A percentile compares a stretch with the other conserved stretches of the same genome.
Conservation (phyloP, 2,329 filamentous ascomycete species). For the Neophaeococcomyces mojaviensis region DNA sequence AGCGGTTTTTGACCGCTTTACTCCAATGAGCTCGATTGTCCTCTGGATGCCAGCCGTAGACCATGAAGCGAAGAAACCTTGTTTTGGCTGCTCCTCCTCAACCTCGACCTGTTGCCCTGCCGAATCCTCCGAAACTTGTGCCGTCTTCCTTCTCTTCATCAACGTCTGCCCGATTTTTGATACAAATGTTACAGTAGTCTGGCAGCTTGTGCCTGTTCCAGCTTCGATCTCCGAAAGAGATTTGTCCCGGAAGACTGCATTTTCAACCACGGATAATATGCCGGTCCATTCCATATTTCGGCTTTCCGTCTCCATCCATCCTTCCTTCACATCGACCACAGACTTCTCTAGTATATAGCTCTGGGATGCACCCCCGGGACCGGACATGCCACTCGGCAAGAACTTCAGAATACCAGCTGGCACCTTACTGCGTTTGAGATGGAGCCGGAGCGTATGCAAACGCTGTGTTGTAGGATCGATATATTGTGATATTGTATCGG, state of each 20-base stretch:
- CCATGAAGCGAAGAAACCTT: slow-evolving; percentile 52
- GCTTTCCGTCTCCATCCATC: slow-evolving; percentile 60
- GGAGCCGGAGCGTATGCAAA: slow-evolving; percentile 54
- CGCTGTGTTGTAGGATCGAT: slow-evolving; percentile 54
- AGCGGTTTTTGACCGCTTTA: slow-evolving; percentile 53
- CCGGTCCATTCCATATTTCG: slow-evolving; percentile 61
- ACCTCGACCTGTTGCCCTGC: slow-evolving; percentile 7
- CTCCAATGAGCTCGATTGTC: slow-evolving; percentile 56
- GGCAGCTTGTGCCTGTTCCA: slow-evolving; percentile 43
- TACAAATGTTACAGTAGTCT: slow-evolving; percentile 54
- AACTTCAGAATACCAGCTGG: slow-evolving; percentile 55
- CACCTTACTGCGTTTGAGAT: slow-evolving; percentile 57
- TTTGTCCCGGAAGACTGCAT: slow-evolving; percentile 49
- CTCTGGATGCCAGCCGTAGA: slow-evolving; percentile 53
- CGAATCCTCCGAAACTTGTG: slow-evolving; percentile 23
- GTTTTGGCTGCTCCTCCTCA: slow-evolving; percentile 47
- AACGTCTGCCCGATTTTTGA: slow-evolving; percentile 54
- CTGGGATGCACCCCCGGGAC: slow-evolving; percentile 51
- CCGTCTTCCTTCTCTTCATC: slow-evolving; percentile 38
- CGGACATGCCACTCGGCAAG: slow-evolving; percentile 52
- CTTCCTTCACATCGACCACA: slow-evolving; percentile 53
- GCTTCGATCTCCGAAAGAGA: slow-evolving; percentile 7
- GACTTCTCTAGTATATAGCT: slow-evolving; percentile 58
- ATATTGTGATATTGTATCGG: slow-evolving; percentile 57
- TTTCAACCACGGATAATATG: slow-evolving; percentile 56